Evolutionary conservation across 805 yeast genomes (phyloP), one percentile per base, ranked within the genome.

Genomic region (Myxozyma geophila): DNA sequence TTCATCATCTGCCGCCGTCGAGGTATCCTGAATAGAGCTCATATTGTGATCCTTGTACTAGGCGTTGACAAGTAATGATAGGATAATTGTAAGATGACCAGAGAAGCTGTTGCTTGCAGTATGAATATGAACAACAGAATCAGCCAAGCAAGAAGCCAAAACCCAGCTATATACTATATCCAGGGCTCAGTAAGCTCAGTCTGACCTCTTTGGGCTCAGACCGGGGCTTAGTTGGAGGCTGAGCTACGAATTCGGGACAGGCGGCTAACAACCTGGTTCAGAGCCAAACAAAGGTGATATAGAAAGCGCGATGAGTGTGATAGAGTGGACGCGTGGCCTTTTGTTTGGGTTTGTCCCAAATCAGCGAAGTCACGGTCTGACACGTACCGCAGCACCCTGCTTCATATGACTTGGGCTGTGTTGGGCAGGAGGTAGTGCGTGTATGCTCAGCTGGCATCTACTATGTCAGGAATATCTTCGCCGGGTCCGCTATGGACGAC

Each of bases 401-500:
- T 28, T 43, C 10, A 19, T 47, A 28, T 33, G 19, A 50, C 33
- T 50, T 28, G 28, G 5, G 28, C 28, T 28, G 28, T 28, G 28
- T 28, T n/a, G n/a, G n/a, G 28, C 28, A 3, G 28, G 28, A n/a
- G 28, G 28, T 5, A 33, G 37, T 19, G 36, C 19, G 23, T 28
- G 15, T 50, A 33, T 35, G 4, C 13, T 7, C 43, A 39, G n/a
- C 28, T 9, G 46, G 28, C 5, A 28, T 10, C 2, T 12, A 36
- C 37, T 9, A 53, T 53, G 56, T 40, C 56, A 6, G 56, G 48
- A 40, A 13, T 53, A 10, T 40, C 56, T 7, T 57, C 60, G 19
- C 60, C 60, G 51, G 41, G 23, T 4, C 44, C 60, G 17, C 51
- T 33, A 9, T 66, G 69, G 69, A 66, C 62, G 8, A 66, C 69